Conservation (phyloP, 768 basidiomycete genomes). For the Tylopilus plumbeoviolaceoides region DNA sequence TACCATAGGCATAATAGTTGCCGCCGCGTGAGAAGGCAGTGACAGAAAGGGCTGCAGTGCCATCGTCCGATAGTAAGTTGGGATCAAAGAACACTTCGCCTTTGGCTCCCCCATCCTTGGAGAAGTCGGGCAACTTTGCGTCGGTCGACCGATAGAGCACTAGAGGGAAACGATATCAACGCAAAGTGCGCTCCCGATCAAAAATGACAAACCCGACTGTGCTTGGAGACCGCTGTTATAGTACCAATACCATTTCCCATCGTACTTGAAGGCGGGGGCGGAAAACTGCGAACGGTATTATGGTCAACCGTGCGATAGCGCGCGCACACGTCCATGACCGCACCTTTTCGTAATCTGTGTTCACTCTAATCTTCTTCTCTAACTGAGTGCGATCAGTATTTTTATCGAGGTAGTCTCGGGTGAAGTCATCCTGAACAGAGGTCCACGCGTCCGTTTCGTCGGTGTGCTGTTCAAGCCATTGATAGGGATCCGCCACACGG, state of each 20-base stretch:
- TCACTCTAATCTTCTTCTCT: slow-evolving; percentile 53
- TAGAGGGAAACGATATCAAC: slow-evolving; percentile 19
- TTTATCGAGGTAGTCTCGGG: slow-evolving; percentile 57
- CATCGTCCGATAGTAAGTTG: slow-evolving; percentile 69
- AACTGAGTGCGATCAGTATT: slow-evolving; percentile 56
- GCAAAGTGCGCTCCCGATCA: not conserved
- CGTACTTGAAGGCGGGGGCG: slow-evolving; percentile 55
- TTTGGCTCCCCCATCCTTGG: slow-evolving; percentile 37
- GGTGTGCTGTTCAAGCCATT: slow-evolving; percentile 65
- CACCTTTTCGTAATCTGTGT: slow-evolving; percentile 50
- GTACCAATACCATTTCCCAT: slow-evolving; percentile 78
- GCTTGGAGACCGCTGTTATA: slow-evolving; percentile 75
- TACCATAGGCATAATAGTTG: slow-evolving; percentile 72
- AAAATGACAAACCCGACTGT: slow-evolving; percentile 41
- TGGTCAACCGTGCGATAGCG: slow-evolving; percentile 1
- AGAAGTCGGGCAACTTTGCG: slow-evolving; percentile 50
- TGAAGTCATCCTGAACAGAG: slow-evolving; percentile 54
- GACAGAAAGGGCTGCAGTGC: slow-evolving; percentile 59
- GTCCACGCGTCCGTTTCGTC: slow-evolving; percentile 66
- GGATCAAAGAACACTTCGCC: slow-evolving; percentile 81
- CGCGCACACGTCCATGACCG: not conserved
- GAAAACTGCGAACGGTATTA: slow-evolving; percentile 46
- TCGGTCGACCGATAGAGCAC: slow-evolving; percentile 62
- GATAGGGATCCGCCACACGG: slow-evolving; percentile 64
- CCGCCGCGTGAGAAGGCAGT: slow-evolving; percentile 63